Evolutionary conservation across 73 alveolate genomes (phyloP).

Genomic region (Stentor roeselii): DNA sequence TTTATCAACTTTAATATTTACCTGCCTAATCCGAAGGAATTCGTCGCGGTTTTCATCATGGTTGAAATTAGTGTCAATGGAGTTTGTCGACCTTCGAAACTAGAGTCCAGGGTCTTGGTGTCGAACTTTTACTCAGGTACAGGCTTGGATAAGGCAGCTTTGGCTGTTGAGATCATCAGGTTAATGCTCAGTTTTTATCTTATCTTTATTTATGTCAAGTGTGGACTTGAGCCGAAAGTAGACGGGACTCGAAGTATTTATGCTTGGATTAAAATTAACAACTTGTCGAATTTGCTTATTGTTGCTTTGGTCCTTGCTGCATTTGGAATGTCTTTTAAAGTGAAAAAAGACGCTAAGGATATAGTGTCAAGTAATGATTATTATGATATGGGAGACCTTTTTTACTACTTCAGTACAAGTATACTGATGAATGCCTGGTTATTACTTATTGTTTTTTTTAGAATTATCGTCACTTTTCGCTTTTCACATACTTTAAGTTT

Average conservation of each 20-base stretch:
- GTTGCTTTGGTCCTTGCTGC: not conserved
- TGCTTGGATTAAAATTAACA: not conserved
- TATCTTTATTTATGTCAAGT: not conserved
- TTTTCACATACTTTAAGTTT: not conserved
- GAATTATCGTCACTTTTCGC: not conserved
- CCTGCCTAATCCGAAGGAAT: not conserved
- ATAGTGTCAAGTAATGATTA: not conserved
- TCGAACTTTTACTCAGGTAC: not conserved
- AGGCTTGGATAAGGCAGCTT: not conserved
- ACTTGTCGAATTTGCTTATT: not conserved
- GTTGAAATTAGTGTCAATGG: not conserved
- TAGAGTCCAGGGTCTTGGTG: not conserved
- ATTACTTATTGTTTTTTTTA: not conserved
- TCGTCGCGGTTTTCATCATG: not conserved
- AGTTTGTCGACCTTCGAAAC: not conserved
- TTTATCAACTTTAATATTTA: not conserved
- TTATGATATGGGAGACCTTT: not conserved
- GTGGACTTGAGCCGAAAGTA: not conserved
- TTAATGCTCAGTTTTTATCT: not conserved
- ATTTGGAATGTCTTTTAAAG: constrained; percentile 1
- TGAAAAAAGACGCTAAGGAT: not conserved
- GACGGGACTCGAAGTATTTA: not conserved
- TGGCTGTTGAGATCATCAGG: not conserved
- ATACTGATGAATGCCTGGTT: not conserved
- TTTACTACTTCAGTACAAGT: not conserved